Percentiles rank a stretch among this genome's conserved stretches.
phyloP scores from a whole-genome alignment of 768 basidiomycete species.

The Pisolithus microcarpus region DNA sequence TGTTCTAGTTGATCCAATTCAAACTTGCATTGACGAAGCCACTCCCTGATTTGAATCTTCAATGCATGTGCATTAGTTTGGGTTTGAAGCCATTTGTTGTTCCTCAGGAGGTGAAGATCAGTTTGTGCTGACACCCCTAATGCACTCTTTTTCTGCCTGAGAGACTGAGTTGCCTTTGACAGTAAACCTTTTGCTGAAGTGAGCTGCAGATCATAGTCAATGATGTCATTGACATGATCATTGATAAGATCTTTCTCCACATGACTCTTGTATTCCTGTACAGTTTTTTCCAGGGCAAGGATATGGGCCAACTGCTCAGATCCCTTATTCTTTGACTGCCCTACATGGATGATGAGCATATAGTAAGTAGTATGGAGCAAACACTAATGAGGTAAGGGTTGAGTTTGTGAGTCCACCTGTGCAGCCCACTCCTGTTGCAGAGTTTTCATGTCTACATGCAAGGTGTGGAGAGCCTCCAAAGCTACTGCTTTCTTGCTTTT shows the following conservation, averaged over 20 bases:
- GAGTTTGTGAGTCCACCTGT: conserved; percentile 1
- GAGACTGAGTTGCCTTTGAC: background rate
- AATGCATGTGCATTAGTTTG: conserved; percentile 17
- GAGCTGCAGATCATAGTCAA: conserved; percentile 2
- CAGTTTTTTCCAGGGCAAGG: conserved; percentile 1
- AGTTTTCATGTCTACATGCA: background rate
- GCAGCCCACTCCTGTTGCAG: background rate
- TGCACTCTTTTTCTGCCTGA: background rate
- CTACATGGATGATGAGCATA: background rate
- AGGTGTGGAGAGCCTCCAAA: background rate
- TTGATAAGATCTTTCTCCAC: background rate
- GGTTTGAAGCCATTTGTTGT: conserved; percentile 5
- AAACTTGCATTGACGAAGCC: conserved; percentile 13
- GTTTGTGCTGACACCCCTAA: conserved; percentile 3
- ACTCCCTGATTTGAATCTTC: conserved; percentile 10
- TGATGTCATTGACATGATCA: background rate
- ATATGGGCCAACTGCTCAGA: conserved; percentile 1
- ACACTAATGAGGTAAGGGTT: conserved; percentile 2
- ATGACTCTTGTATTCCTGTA: background rate
- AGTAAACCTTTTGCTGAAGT: background rate
- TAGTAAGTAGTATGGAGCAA: background rate
- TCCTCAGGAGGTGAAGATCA: conserved; percentile 3
- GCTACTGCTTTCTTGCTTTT: background rate
- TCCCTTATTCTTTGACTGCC: background rate
- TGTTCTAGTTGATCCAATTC: conserved; percentile 12